Evolutionary conservation across 2,329 filamentous ascomycete species (phyloP).

Genomic region (Microsporum canis): DNA sequence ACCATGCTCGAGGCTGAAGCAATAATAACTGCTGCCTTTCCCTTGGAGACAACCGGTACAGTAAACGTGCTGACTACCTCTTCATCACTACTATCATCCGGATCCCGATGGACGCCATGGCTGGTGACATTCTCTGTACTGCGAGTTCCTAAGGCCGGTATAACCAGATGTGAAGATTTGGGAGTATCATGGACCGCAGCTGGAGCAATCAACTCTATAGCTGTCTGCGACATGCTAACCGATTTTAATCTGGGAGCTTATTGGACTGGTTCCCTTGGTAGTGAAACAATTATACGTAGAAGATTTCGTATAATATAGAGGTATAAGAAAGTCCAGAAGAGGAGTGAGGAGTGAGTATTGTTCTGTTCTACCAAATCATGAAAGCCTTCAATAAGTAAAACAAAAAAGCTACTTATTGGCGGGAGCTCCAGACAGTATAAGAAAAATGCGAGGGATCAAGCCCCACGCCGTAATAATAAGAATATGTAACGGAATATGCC

Average conservation of each 20-base stretch:
- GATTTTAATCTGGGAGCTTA: not conserved
- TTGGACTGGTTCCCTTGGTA: not conserved
- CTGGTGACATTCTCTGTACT: not conserved
- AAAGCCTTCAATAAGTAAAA: constrained; percentile 1
- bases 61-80: not conserved
- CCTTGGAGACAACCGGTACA: not conserved
- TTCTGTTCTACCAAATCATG: not conserved
- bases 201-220: constrained; percentile 1
- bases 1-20: constrained; percentile 14
- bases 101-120: not conserved
- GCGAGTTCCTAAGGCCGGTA: not conserved
- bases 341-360: not conserved
- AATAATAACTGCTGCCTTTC: constrained; percentile 11
- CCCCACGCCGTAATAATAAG: not conserved
- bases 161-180: not conserved
- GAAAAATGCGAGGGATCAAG: not conserved
- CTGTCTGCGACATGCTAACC: constrained; percentile 1
- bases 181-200: not conserved
- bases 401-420: constrained; percentile 1
- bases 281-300: not conserved
- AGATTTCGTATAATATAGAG: not conserved
- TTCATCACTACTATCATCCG: constrained; percentile 1
- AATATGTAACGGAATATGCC: not conserved
- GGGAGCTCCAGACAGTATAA: constrained; percentile 4
- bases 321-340: not conserved